Base-by-base conservation (phyloP, 345 rosid genomes). In the Acer saccharum region DNA sequence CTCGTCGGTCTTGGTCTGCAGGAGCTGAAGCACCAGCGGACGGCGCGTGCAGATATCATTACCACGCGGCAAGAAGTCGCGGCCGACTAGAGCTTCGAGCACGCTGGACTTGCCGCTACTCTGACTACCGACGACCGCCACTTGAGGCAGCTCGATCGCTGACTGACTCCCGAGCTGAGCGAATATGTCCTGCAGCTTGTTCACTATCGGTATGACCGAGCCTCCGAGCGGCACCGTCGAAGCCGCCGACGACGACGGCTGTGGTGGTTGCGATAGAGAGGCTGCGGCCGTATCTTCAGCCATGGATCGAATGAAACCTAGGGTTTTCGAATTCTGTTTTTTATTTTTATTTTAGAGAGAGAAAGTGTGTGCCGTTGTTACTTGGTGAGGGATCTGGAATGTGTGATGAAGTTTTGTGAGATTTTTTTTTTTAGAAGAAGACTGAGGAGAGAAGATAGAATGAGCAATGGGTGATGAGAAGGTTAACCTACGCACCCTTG, bases 31-130 rank as follows among this genome's bases (percentile, higher is more conserved):
- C 16, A 97, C 96, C 32, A 97, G 97, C 18, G 98, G 99, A 6
- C 98, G 91, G 75, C 99, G 95, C 8, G 99, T 97, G 79, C 99
- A 97, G 79, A 94, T 94, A 18, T 94, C 98, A 43, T 81, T 84
- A 2, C 98, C 98, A 0, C 99, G 97, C 2, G 99, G 98, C 77
- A 97, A 86, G 86, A 97, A 97, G 72, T 97, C 98, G 7, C 99
- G 91, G 54, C 99, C 99, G 35, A 97, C 99, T 63, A 97, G 97
- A 0, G 99, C 88, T 82, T 97, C 99, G 16, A 97, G 92, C 25
- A 97, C 99, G 87, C 98, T 94, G 18, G 98, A 94, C 88, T 97
- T 97, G 35, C 99, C 99, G 80, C 99, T 97, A 83, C 98, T 94
- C 85, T 97, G 99, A 81, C 98, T 94, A 0, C 99, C 99, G 17